A percentile compares a stretch with the other conserved stretches of the same genome.
Evolutionary conservation across 2,329 filamentous ascomycete species (phyloP).

Genomic region (Aspergillus tamarii): DNA sequence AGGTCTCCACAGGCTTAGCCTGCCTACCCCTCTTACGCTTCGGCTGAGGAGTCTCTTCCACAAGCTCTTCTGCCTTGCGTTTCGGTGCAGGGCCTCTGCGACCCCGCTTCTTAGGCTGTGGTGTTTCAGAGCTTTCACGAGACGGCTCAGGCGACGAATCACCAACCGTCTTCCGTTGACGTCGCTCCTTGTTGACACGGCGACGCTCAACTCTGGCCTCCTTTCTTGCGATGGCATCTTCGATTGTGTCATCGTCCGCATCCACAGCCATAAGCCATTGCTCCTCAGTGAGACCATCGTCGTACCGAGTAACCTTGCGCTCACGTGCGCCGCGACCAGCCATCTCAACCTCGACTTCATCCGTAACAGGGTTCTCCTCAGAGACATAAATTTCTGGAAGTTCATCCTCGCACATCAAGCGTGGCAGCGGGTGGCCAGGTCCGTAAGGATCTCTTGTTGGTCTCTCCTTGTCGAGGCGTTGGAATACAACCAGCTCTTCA

Average conservation of each 20-base stretch:
- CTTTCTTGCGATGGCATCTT: slow-evolving; percentile 89
- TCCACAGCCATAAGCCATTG: slow-evolving; percentile 99
- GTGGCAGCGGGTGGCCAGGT: slow-evolving; percentile 66
- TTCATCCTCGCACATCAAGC: slow-evolving; percentile 84
- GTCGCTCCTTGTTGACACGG: slow-evolving; percentile 73
- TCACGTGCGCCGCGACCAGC: slow-evolving; percentile 91
- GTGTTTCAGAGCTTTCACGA: slow-evolving; percentile 80
- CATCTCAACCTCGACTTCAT: slow-evolving; percentile 74
- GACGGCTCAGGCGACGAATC: slow-evolving; percentile 80
- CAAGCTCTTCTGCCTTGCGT: slow-evolving; percentile 80
- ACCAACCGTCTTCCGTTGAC: slow-evolving; percentile 47
- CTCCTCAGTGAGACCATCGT: slow-evolving; percentile 96
- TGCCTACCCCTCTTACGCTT: slow-evolving; percentile 78
- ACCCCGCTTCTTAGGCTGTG: slow-evolving; percentile 70
- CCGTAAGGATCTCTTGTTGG: slow-evolving; percentile 71
- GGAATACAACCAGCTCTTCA: slow-evolving; percentile 76
- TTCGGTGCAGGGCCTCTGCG: slow-evolving; percentile 82
- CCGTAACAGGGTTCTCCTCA: slow-evolving; percentile 78
- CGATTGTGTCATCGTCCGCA: slow-evolving; percentile 91
- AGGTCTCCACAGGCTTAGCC: slow-evolving; percentile 67
- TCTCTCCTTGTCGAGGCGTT: slow-evolving; percentile 79
- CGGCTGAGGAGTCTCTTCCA: slow-evolving; percentile 74
- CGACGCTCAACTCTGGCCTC: slow-evolving; percentile 81
- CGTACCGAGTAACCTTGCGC: slow-evolving; percentile 90
- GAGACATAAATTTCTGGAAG: slow-evolving; percentile 91